Conservation (phyloP, 1,284 basidiomycete species). For the Microbotryum scabiosae region DNA sequence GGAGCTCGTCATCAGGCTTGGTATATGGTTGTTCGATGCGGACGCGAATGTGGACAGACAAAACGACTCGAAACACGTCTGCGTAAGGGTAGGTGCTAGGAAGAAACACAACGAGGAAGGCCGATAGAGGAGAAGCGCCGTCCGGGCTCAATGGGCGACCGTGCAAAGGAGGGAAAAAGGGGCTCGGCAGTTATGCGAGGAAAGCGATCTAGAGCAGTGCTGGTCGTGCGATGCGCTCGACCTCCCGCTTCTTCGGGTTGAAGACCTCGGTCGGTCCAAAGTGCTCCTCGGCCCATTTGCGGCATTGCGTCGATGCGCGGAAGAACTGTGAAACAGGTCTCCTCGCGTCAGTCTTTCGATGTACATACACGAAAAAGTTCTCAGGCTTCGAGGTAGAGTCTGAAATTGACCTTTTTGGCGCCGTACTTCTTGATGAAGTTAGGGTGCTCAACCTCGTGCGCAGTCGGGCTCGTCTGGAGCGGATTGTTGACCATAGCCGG, state of each 20-base stretch:
- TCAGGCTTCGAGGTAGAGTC: too few relatives aligned
- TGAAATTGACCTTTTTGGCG: conserved; percentile 23
- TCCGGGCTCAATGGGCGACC: too few relatives aligned
- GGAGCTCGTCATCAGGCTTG: too few relatives aligned
- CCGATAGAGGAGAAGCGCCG: too few relatives aligned
- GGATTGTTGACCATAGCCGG: conserved; percentile 36
- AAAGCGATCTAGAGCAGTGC: too few relatives aligned
- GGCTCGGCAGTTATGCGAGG: too few relatives aligned
- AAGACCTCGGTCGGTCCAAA: conserved; percentile 8
- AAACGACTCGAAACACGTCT: too few relatives aligned
- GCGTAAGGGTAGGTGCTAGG: too few relatives aligned
- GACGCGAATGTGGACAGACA: too few relatives aligned
- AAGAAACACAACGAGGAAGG: too few relatives aligned
- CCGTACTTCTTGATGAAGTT: conserved; percentile 55
- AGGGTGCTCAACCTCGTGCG: conserved; percentile 52
- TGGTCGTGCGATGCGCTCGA: background rate
- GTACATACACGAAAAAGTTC: background rate
- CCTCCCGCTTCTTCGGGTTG: background rate
- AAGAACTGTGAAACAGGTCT: conserved; percentile 21
- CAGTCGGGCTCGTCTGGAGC: conserved; percentile 19
- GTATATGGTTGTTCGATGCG: too few relatives aligned
- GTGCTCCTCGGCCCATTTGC: conserved; percentile 28
- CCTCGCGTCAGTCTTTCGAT: background rate
- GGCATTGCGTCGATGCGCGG: conserved; percentile 20
- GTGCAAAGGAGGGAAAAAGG: too few relatives aligned